Base-by-base conservation (phyloP, 805 yeast genomes). In the Wickerhamomyces ciferrii region DNA sequence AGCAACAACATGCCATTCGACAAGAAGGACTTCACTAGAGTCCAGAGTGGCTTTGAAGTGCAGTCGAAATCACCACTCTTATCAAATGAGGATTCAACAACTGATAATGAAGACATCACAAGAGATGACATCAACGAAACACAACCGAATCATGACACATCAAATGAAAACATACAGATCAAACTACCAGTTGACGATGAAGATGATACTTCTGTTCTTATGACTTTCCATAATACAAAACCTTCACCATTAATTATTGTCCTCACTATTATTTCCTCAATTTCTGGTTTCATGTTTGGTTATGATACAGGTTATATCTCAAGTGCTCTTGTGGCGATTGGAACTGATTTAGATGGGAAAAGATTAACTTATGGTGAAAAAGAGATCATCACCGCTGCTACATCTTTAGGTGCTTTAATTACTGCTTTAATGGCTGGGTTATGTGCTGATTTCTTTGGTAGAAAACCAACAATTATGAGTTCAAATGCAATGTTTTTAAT, bases 281-380 rank as follows among this genome's bases (percentile, higher is more conserved):
- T 92, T 51, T 90, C 97, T 0, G 98, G 98, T 1, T 89, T 91
- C 67, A 81, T 92, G 89, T 92, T 92, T 67, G 99, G 99, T 55
- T 92, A 92, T 61, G 99, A 92, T 65, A 92, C 98, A 1, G 98
- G 98, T 55, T 92, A 92, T 67, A 91, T 92, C 38, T 92, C 98
- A 4, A 83, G 95, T 18, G 97, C 97, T 0, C 73, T 92, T 57
- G 96, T 91, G 19, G 81, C 90, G 34, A 81, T 92, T 42, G 90
- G 91, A 13, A 78, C 81, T 5, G 96, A 87, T 61, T 75, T 92
- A 51, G 79, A 80, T 53, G 68, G 74, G 39, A 73, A 74, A 47
- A 57, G 63, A 0, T 72, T 91, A 45, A 71, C 90, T 0, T 76
- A 80, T 48, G 95, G 96, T 41, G 83, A 90, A 55, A 87, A 88